A percentile compares a stretch with the other conserved stretches of the same genome.
These are phyloP conservation scores for Yamadazyma philogaea DNA, from an alignment of 805 yeast species.

Conservation along the genomic window DNA sequence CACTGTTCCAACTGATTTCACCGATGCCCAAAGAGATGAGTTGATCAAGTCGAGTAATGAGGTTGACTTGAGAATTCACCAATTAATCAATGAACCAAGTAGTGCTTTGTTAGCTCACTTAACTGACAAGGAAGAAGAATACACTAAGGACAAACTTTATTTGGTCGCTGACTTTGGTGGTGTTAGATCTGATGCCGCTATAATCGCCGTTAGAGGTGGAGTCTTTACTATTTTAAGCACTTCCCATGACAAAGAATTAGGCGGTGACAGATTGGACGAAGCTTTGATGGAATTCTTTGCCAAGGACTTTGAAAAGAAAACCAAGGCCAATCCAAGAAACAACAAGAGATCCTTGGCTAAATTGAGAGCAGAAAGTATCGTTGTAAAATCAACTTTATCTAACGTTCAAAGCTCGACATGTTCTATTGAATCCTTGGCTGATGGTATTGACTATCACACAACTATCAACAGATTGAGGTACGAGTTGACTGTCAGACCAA, in stretches of 20 bases:
- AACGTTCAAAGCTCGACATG: conserved; percentile 85
- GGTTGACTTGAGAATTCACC: conserved; percentile 78
- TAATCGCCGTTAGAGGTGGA: conserved; percentile 91
- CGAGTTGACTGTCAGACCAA: conserved; percentile 81
- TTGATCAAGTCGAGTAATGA: conserved; percentile 58
- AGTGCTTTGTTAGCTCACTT: conserved; percentile 87
- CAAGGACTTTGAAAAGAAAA: conserved; percentile 90
- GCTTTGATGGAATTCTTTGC: conserved; percentile 81
- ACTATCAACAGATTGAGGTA: conserved; percentile 91
- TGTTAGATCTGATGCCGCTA: conserved; percentile 90
- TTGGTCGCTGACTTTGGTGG: conserved; percentile 98
- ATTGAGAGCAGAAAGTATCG: conserved; percentile 75
- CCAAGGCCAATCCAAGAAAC: conserved; percentile 71
- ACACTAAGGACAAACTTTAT: conserved; percentile 64
- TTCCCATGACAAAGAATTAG: conserved; percentile 74
- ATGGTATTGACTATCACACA: conserved; percentile 90
- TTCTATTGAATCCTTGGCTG: conserved; percentile 92
- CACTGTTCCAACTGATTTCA: conserved; percentile 87
- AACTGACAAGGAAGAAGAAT: conserved; percentile 44
- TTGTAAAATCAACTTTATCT: conserved; percentile 86
- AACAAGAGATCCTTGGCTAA: conserved; percentile 87
- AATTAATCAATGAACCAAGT: conserved; percentile 87
- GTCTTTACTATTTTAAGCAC: conserved; percentile 85
- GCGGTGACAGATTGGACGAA: conserved; percentile 84
- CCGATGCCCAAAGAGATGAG: conserved; percentile 65